phyloP scores from a whole-genome alignment of 176 grass and related monocot species.

The Musa beccarii region DNA sequence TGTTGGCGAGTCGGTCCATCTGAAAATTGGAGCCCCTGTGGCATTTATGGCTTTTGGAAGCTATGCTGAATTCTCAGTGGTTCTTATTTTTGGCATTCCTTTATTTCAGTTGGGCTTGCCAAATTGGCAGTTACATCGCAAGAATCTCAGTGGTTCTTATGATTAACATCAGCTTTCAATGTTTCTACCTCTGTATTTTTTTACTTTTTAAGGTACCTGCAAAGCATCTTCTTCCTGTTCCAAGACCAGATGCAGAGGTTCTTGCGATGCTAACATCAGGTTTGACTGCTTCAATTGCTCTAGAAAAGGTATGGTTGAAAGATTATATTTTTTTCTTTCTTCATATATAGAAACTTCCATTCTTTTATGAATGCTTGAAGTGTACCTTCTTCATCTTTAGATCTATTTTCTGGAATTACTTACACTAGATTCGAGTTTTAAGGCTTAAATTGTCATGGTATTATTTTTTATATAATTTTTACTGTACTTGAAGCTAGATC shows the following conservation, averaged over 20 bases:
- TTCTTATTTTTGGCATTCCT: constrained; percentile 25
- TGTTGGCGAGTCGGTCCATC: constrained; percentile 66
- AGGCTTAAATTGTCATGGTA: not conserved
- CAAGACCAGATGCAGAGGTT: constrained; percentile 86
- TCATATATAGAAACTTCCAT: constrained; percentile 8
- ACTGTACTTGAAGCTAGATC: not conserved
- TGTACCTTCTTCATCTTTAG: not conserved
- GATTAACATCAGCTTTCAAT: not conserved
- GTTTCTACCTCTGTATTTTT: not conserved
- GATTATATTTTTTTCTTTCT: constrained; percentile 3
- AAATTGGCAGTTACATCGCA: not conserved
- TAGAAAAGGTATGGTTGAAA: constrained; percentile 64
- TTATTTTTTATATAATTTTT: not conserved
- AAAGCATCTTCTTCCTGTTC: constrained; percentile 92
- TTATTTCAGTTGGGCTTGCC: constrained; percentile 4
- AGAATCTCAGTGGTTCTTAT: no score
- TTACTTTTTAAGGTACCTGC: constrained; percentile 47
- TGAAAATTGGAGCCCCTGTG: constrained; percentile 86
- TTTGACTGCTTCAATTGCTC: constrained; percentile 93
- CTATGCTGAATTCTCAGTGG: constrained; percentile 82
- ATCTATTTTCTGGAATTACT: not conserved
- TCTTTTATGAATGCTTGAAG: not conserved
- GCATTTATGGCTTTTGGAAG: constrained; percentile 95
- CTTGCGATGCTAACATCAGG: constrained; percentile 97
- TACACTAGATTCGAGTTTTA: not conserved